Conservation (phyloP, 1,139 yeast genomes). For the Yamadazyma triangularis region DNA sequence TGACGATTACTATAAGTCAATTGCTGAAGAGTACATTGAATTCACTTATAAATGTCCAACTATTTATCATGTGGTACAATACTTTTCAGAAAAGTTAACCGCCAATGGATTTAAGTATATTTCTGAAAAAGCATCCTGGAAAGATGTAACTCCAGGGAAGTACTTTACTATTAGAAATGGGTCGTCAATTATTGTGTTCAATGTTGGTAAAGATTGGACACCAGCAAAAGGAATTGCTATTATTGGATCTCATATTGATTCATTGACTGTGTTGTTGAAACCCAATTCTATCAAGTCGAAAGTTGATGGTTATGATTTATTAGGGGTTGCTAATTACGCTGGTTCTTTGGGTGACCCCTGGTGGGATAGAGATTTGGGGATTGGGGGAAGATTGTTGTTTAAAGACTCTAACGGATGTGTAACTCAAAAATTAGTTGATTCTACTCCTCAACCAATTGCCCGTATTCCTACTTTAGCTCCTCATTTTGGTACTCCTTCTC, state of each 20-base stretch:
- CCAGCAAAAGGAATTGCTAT: conserved; percentile 35
- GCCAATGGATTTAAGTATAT: conserved; percentile 27
- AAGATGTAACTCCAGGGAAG: conserved; percentile 16
- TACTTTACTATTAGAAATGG: conserved; percentile 36
- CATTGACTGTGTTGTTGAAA: conserved; percentile 36
- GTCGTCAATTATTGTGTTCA: conserved; percentile 36
- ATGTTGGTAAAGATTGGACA: conserved; percentile 36
- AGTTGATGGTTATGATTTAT: conserved; percentile 37
- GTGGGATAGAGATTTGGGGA: conserved; percentile 45
- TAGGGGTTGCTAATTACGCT: conserved; percentile 43
- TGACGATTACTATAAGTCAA: conserved; percentile 6
- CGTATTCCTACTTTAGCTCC: conserved; percentile 41
- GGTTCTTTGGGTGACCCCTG: conserved; percentile 34
- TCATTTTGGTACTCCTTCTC: conserved; percentile 33
- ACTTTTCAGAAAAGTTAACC: conserved; percentile 22
- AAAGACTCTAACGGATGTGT: conserved; percentile 20
- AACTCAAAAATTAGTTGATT: conserved; percentile 25
- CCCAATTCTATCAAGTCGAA: conserved; percentile 28
- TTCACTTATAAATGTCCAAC: conserved; percentile 41
- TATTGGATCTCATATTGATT: conserved; percentile 41
- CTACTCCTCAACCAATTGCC: conserved; percentile 37
- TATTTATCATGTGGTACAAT: conserved; percentile 34
- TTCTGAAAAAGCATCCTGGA: conserved; percentile 23
- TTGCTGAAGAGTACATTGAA: conserved; percentile 29
- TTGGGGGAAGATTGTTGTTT: conserved; percentile 40